These are phyloP conservation scores for Sclerotinia glacialis DNA, from an alignment of 2,329 filamentous ascomycete species.

Conservation along the genomic window DNA sequence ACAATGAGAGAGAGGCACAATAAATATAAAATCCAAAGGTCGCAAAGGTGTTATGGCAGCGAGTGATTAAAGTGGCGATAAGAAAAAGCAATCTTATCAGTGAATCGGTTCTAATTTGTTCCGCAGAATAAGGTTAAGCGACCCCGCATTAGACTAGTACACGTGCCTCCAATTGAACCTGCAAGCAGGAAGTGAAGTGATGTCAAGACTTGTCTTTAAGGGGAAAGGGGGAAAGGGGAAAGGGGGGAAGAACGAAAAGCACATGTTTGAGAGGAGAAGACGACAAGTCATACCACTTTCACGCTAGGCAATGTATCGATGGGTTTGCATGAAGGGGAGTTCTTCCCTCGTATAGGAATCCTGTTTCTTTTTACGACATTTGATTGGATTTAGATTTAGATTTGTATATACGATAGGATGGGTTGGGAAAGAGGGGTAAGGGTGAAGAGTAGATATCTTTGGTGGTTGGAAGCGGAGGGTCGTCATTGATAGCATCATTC, in stretches of 20 bases:
- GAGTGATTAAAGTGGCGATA: constrained; percentile 16
- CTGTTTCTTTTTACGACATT: neutral
- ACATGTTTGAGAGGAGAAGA: constrained; percentile 5
- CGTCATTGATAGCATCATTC: neutral
- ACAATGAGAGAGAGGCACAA: neutral
- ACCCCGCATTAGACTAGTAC: constrained; percentile 17
- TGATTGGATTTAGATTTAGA: neutral
- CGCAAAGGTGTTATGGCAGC: neutral
- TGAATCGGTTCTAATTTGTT: neutral
- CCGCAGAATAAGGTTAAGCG: constrained; percentile 11
- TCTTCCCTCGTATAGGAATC: neutral
- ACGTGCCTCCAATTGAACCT: neutral
- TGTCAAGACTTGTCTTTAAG: neutral
- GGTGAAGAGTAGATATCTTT: neutral
- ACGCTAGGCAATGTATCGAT: neutral
- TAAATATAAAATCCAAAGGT: neutral
- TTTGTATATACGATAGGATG: neutral
- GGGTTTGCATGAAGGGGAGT: too few relatives aligned
- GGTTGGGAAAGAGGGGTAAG: neutral
- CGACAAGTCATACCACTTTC: neutral
- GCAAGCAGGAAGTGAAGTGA: neutral
- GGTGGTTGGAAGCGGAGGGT: neutral
- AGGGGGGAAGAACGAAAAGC: neutral
- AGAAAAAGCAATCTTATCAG: constrained; percentile 6
- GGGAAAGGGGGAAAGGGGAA: too few relatives aligned